A percentile compares a stretch with the other conserved stretches of the same genome.
Evolutionary conservation across 2,329 filamentous ascomycete species (phyloP).

Genomic region (Ophiosphaerella korrae): DNA sequence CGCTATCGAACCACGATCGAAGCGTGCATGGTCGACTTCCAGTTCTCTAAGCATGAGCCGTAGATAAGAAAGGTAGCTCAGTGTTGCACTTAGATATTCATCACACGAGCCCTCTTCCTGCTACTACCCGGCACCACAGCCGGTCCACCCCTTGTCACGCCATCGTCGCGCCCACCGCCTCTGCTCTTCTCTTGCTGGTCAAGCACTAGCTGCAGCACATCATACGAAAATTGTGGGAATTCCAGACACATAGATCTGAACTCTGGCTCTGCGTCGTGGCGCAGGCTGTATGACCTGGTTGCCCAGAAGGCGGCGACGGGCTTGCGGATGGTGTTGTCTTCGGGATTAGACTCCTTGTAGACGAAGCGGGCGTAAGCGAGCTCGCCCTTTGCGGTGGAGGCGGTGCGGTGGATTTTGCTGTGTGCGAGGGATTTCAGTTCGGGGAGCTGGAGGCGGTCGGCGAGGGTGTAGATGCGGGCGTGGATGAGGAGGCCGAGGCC

Average conservation of each 20-base stretch:
- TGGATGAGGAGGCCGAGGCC: constrained; percentile 86
- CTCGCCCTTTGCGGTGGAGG: constrained; percentile 85
- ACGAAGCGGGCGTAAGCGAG: constrained; percentile 91
- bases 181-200: constrained; percentile 56
- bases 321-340: constrained; percentile 75
- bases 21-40: too few species aligned
- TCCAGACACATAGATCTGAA: constrained; percentile 86
- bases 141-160: constrained; percentile 37
- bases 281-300: constrained; percentile 75
- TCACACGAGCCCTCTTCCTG: constrained; percentile 39
- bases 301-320: constrained; percentile 94
- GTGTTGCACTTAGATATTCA: constrained; percentile 12
- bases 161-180: constrained; percentile 21
- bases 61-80: too few species aligned
- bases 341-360: constrained; percentile 73
- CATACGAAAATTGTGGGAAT: constrained; percentile 89
- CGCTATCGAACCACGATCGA: too few species aligned
- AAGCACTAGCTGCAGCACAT: constrained; percentile 74
- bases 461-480: constrained; percentile 86
- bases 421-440: constrained; percentile 77
- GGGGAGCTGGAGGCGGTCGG: constrained; percentile 71
- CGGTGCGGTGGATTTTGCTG: constrained; percentile 89
- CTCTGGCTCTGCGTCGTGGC: constrained; percentile 83
- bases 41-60: too few species aligned
- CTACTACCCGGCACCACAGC: constrained; percentile 43